Evolutionary conservation across 768 basidiomycete species (phyloP), one percentile per base, ranked within the genome.

Genomic region (Calocybe gangraenosa): DNA sequence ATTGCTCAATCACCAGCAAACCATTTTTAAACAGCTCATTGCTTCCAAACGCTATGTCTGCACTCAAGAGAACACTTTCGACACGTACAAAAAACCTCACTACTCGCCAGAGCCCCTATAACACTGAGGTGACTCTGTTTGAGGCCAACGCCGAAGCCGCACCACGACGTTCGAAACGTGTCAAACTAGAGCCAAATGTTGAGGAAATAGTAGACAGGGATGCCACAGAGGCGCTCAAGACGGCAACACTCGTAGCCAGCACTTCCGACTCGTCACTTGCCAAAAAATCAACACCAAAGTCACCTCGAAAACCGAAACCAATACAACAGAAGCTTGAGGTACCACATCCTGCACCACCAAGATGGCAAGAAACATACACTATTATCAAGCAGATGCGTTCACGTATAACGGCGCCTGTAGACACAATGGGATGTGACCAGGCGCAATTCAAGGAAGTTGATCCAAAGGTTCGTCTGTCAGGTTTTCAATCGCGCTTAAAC

Each of bases 341-440:
- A 0, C 82, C 89, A 0, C 87, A 91, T 53, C 80, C 85, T 0
- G 69, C 79, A 1, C 91, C 90, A 7, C 59, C 62, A 22, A 59
- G 64, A 31, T 93, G 91, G 90, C 64, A 65, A 33, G 79, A 88
- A 49, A 73, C 72, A 3, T 94, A 91, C 55, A 74, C 75, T 21
- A 65, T 74, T 1, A 92, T 93, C 37, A 82, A 82, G 56, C 71
- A 73, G 40, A 93, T 93, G 90, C 76, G 90, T 15, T 66, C 79
- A 15, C 69, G 69, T 9, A 76, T 84, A 18, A 67, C 77, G 0
- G 93, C 94, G 0, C 92, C 95, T 0, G 95, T 96, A 1, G 95
- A 98, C 58, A 88, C 84, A 0, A 90, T 93, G 89, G 91, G 92
- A 1, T 91, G 91, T 54, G 81, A 87, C 39, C 75, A 74, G 45